Percentiles rank a stretch among this genome's conserved stretches.
These are phyloP conservation scores for Arachis stenosperma DNA, from an alignment of 306 rosid species.

Conservation along the genomic window DNA sequence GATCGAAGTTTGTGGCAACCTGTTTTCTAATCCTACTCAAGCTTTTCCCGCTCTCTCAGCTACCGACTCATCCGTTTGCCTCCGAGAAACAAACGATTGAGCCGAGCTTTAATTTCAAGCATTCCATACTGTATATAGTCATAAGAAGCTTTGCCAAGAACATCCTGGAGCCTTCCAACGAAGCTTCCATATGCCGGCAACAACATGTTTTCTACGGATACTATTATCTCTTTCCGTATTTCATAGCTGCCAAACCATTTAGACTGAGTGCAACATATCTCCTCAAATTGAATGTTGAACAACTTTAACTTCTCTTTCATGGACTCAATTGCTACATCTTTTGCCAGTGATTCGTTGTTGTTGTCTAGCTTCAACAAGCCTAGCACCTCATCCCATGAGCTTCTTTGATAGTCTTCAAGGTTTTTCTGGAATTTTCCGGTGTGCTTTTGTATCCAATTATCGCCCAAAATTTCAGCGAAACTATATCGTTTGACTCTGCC, in stretches of 20 bases:
- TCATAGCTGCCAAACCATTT: background rate
- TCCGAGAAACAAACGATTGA: no score
- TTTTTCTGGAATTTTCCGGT: background rate
- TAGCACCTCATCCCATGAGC: background rate
- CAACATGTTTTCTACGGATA: background rate
- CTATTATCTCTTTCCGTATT: background rate
- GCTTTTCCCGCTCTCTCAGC: no score
- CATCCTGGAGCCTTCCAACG: background rate
- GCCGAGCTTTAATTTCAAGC: no score
- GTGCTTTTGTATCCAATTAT: background rate
- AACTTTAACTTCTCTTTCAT: background rate
- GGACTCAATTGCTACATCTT: background rate
- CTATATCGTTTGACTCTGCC: no score
- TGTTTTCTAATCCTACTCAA: no score
- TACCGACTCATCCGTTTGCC: no score
- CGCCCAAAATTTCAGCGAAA: background rate
- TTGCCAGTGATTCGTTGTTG: background rate
- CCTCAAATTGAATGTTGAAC: background rate
- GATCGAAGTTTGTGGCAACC: no score
- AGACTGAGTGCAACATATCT: background rate
- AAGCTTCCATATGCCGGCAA: constrained; percentile 18
- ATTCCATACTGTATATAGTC: no score
- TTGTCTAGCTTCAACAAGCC: background rate
- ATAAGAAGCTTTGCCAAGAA: background rate
- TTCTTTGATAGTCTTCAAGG: background rate